Evolutionary conservation across 495 filamentous ascomycete species (phyloP).

Genomic region (Aspergillus saccharolyticus): DNA sequence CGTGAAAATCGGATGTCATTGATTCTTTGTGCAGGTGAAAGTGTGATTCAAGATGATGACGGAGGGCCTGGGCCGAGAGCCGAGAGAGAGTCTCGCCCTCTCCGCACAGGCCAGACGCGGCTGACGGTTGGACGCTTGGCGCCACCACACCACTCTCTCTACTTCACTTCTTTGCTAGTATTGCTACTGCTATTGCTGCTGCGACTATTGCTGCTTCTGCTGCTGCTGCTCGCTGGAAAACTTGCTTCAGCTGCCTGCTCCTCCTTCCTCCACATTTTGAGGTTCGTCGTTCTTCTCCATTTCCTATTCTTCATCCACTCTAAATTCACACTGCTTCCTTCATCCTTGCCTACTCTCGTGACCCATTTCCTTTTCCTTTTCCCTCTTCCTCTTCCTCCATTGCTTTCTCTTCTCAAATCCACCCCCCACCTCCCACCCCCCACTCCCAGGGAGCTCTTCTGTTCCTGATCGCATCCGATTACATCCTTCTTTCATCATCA

Average conservation of each 20-base stretch:
- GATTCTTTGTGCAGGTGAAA: not conserved
- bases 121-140: not conserved
- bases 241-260: constrained; percentile 1
- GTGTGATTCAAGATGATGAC: not conserved
- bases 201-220: constrained; percentile 1
- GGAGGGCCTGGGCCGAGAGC: constrained; percentile 10
- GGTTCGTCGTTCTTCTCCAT: constrained; percentile 5
- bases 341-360: not conserved
- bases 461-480: not conserved
- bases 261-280: not conserved
- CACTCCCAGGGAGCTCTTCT: not conserved
- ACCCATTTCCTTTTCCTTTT: not conserved
- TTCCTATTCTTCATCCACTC: not conserved
- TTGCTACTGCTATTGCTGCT: constrained; percentile 8
- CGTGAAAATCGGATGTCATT: not conserved
- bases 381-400: not conserved
- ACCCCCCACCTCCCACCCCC: too few species aligned
- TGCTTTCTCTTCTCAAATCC: not conserved
- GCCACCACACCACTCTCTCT: too few species aligned
- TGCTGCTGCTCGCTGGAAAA: not conserved
- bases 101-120: constrained; percentile 15
- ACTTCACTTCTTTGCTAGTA: not conserved
- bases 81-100: constrained; percentile 6
- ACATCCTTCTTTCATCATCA: not conserved
- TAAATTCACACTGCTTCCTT: constrained; percentile 5